Evolutionary conservation across 768 basidiomycete genomes (phyloP).

Genomic region (Nidularia sp.): DNA sequence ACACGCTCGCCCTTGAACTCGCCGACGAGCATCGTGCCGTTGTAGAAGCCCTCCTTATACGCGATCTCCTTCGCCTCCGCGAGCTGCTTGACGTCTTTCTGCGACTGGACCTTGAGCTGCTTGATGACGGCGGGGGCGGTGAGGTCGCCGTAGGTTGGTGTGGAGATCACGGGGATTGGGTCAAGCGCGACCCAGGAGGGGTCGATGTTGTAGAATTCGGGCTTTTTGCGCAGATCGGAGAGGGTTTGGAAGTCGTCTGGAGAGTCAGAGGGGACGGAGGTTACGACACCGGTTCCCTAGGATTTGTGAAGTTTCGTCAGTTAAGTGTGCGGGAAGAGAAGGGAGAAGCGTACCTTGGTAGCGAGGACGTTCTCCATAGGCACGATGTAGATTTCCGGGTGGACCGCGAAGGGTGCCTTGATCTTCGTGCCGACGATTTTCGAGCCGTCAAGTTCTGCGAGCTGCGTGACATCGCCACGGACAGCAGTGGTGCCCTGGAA

Average conservation of each 20-base stretch:
- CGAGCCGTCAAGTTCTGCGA: conserved; percentile 75
- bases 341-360: conserved; percentile 61
- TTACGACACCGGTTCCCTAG: conserved; percentile 95
- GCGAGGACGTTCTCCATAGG: conserved; percentile 98
- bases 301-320: neutral
- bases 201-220: conserved; percentile 94
- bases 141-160: conserved; percentile 90
- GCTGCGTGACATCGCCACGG: conserved; percentile 67
- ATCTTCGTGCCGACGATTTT: conserved; percentile 86
- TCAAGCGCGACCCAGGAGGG: conserved; percentile 83
- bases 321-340: neutral
- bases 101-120: conserved; percentile 90
- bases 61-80: conserved; percentile 96
- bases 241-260: conserved; percentile 94
- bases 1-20: conserved; percentile 88
- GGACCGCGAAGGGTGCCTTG: conserved; percentile 78
- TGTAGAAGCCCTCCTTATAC: conserved; percentile 98
- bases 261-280: conserved; percentile 96
- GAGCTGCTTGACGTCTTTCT: conserved; percentile 90
- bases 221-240: conserved; percentile 90
- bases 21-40: conserved; percentile 86
- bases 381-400: conserved; percentile 87
- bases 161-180: conserved; percentile 83
- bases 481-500: conserved; percentile 83
- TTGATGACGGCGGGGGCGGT: conserved; percentile 81